Conservation (phyloP, 2,329 filamentous ascomycete genomes). For the Myriosclerotinia duriaeana region DNA sequence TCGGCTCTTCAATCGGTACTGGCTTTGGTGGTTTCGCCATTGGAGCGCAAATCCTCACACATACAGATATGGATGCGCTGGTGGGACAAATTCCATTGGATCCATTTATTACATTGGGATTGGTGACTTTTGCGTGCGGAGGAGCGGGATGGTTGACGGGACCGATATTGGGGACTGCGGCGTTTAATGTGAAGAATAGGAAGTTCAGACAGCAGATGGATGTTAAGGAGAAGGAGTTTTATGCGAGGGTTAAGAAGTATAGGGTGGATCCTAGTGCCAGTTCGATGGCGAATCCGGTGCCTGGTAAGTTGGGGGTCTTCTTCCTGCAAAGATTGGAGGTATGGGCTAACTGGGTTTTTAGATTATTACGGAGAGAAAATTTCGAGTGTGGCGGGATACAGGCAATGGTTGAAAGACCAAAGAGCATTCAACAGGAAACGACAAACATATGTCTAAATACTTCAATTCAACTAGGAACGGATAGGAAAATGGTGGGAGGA, state of each 20-base stretch:
- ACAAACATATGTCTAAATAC: constrained; percentile 36
- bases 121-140: constrained; percentile 73
- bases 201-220: constrained; percentile 71
- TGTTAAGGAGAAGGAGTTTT: constrained; percentile 93
- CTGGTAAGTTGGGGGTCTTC: constrained; percentile 35
- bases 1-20: constrained; percentile 70
- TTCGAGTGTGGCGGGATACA: constrained; percentile 83
- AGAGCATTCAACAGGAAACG: constrained; percentile 90
- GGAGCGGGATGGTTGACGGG: constrained; percentile 87
- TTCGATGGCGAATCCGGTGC: constrained; percentile 81
- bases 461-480: background rate
- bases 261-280: constrained; percentile 88
- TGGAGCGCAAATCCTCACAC: constrained; percentile 66
- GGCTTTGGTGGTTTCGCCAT: constrained; percentile 61
- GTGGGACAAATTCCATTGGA: constrained; percentile 76
- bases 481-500: constrained; percentile 21
- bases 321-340: background rate
- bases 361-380: constrained; percentile 99
- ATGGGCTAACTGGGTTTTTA: background rate
- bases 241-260: constrained; percentile 84
- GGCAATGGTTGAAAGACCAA: constrained; percentile 97
- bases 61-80: constrained; percentile 70
- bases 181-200: constrained; percentile 76
- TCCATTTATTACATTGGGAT: constrained; percentile 79
- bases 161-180: constrained; percentile 73